Conservation (phyloP, 2,329 filamentous ascomycete genomes). For the Teratosphaeriaceae sp. region DNA sequence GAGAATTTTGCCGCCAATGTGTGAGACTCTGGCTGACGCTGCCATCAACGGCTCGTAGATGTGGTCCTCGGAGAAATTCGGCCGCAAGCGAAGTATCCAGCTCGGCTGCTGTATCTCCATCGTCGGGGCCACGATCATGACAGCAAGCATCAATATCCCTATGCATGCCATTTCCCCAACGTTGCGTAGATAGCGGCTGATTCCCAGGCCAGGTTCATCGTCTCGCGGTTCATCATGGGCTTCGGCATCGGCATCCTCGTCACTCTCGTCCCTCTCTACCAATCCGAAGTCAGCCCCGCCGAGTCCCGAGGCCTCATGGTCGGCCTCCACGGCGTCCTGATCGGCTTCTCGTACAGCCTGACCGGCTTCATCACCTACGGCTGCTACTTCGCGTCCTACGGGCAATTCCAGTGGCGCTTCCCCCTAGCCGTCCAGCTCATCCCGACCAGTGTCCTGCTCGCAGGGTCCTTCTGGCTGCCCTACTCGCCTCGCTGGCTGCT, state of each 20-base stretch:
- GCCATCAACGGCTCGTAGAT: too few species aligned
- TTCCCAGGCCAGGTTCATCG: slow-evolving; percentile 26
- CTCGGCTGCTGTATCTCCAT: slow-evolving; percentile 31
- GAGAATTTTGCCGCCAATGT: too few species aligned
- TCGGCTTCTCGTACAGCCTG: slow-evolving; percentile 2
- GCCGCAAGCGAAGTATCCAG: slow-evolving; percentile 34
- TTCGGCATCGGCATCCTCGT: slow-evolving; percentile 4
- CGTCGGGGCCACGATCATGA: slow-evolving; percentile 35
- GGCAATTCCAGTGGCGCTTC: slow-evolving; percentile 46
- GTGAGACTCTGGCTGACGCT: too few species aligned
- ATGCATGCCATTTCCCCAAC: slow-evolving; percentile 33
- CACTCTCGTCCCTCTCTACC: slow-evolving; percentile 5
- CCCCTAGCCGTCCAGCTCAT: slow-evolving; percentile 61
- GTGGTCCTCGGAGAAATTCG: slow-evolving; percentile 34
- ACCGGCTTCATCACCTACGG: slow-evolving; percentile 3
- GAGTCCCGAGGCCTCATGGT: slow-evolving; percentile 5
- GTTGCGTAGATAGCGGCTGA: too few species aligned
- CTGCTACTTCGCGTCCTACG: slow-evolving; percentile 2
- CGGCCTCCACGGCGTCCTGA: slow-evolving; percentile 4
- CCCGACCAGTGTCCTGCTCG: slow-evolving; percentile 34
- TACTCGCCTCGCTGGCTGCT: slow-evolving; percentile 40
- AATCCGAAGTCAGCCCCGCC: slow-evolving; percentile 3
- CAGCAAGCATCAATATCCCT: slow-evolving; percentile 30
- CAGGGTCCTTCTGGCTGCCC: slow-evolving; percentile 32
- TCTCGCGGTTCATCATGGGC: slow-evolving; percentile 3